A percentile compares a stretch with the other conserved stretches of the same genome.
Evolutionary conservation across 2,329 filamentous ascomycete species (phyloP).

Genomic region (Cercospora brassicicola): DNA sequence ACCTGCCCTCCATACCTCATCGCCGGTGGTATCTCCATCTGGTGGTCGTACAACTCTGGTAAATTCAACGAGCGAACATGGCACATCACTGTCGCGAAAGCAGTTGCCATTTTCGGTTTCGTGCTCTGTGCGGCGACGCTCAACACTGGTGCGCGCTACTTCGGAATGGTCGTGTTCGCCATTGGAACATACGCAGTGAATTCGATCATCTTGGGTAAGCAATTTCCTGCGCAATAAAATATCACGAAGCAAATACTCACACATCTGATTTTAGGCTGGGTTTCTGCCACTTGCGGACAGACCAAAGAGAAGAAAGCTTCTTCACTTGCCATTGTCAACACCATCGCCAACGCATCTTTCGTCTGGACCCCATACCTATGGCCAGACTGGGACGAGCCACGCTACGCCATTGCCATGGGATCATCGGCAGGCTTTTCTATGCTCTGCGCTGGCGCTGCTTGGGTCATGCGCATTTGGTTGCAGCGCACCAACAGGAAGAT

Average conservation of each 20-base stretch:
- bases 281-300: constrained; percentile 47
- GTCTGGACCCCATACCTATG: constrained; percentile 56
- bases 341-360: constrained; percentile 51
- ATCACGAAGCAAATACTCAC: neutral
- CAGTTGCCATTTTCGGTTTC: constrained; percentile 42
- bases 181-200: constrained; percentile 50
- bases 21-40: constrained; percentile 36
- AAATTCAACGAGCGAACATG: constrained; percentile 44
- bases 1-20: constrained; percentile 45
- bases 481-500: constrained; percentile 46
- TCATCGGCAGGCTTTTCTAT: constrained; percentile 48
- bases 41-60: constrained; percentile 40
- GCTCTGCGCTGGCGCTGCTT: constrained; percentile 48
- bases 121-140: constrained; percentile 40
- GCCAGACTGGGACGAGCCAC: constrained; percentile 48
- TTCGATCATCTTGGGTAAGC: constrained; percentile 37
- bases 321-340: constrained; percentile 53
- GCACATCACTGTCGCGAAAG: constrained; percentile 43
- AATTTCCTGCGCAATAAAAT: neutral
- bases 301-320: constrained; percentile 54
- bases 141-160: constrained; percentile 40
- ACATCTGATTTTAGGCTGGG: constrained; percentile 47
- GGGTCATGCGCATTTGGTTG: constrained; percentile 47
- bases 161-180: constrained; percentile 32
- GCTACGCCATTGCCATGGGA: constrained; percentile 49